Conservation (phyloP, 164 flowering plant genomes). For the Chimonanthus salicifolius region DNA sequence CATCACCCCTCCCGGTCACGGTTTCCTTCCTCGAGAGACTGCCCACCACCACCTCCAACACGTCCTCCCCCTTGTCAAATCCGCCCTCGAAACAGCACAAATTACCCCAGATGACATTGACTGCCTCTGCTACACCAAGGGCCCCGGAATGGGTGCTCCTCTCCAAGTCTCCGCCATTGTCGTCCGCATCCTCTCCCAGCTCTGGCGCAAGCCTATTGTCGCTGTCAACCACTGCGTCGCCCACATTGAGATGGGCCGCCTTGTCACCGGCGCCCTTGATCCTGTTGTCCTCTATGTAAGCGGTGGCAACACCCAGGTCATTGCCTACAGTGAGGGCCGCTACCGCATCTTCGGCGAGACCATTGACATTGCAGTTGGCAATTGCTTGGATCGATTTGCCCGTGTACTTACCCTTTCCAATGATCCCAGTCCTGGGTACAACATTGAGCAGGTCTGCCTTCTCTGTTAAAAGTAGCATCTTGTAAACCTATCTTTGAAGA, state of each 20-base stretch:
- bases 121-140: conserved; percentile 94
- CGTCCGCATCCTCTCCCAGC: conserved; percentile 68
- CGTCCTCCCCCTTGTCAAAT: conserved; percentile 68
- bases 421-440: conserved; percentile 96
- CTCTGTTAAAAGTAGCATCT: too few relatives aligned
- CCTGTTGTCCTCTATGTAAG: conserved; percentile 96
- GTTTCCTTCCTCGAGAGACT: conserved; percentile 93
- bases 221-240: conserved; percentile 97
- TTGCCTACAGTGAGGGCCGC: conserved; percentile 88
- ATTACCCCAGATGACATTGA: conserved; percentile 61
- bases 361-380: conserved; percentile 96
- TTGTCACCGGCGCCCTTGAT: conserved; percentile 88
- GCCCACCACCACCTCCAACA: conserved; percentile 91
- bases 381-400: conserved; percentile 94
- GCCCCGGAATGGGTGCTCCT: conserved; percentile 98
- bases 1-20: conserved; percentile 96
- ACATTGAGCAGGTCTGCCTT: conserved; percentile 80
- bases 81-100: conserved; percentile 55
- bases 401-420: conserved; percentile 78
- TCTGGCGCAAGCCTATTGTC: conserved; percentile 92
- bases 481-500: too few relatives aligned
- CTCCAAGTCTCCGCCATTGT: conserved; percentile 79
- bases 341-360: conserved; percentile 97
- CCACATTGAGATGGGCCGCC: conserved; percentile 95
- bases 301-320: conserved; percentile 97